These are phyloP conservation scores for Pseudovirgaria hyperparasitica DNA, from an alignment of 2,329 filamentous ascomycete species.

Conservation along the genomic window DNA sequence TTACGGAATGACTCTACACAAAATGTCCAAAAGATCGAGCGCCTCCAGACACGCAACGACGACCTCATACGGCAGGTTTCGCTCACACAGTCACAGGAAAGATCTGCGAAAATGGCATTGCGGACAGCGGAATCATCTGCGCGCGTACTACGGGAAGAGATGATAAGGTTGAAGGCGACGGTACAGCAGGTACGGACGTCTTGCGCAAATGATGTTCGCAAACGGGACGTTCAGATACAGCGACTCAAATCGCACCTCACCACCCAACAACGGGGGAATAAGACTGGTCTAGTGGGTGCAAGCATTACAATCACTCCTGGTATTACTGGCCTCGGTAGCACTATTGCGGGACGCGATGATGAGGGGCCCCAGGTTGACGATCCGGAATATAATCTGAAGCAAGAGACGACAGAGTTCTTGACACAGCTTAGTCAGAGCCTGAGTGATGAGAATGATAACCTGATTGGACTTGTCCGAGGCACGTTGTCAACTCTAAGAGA, in stretches of 20 bases:
- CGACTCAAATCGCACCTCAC: constrained; percentile 76
- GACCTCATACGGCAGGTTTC: constrained; percentile 46
- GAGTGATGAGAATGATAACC: constrained; percentile 81
- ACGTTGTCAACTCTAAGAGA: constrained; percentile 61
- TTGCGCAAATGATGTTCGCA: constrained; percentile 82
- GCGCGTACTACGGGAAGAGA: constrained; percentile 71
- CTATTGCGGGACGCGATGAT: constrained; percentile 41
- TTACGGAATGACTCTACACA: constrained; percentile 65
- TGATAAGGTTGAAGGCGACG: constrained; percentile 62
- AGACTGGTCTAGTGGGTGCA: constrained; percentile 32
- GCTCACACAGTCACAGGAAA: constrained; percentile 55
- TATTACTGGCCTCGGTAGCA: constrained; percentile 12
- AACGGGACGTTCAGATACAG: constrained; percentile 80
- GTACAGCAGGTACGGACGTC: constrained; percentile 74
- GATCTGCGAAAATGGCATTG: constrained; percentile 55
- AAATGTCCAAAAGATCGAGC: constrained; percentile 55
- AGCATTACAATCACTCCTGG: constrained; percentile 34
- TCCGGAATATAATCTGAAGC: constrained; percentile 56
- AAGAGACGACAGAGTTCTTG: constrained; percentile 84
- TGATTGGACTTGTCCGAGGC: constrained; percentile 58
- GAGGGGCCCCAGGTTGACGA: constrained; percentile 37
- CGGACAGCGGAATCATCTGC: constrained; percentile 61
- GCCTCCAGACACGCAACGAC: constrained; percentile 39
- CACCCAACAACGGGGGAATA: constrained; percentile 43
- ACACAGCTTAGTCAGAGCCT: constrained; percentile 71